A percentile compares a stretch with the other conserved stretches of the same genome.
Evolutionary conservation across 441 rosid species (phyloP).

Genomic region (Euphorbia celastroides): DNA sequence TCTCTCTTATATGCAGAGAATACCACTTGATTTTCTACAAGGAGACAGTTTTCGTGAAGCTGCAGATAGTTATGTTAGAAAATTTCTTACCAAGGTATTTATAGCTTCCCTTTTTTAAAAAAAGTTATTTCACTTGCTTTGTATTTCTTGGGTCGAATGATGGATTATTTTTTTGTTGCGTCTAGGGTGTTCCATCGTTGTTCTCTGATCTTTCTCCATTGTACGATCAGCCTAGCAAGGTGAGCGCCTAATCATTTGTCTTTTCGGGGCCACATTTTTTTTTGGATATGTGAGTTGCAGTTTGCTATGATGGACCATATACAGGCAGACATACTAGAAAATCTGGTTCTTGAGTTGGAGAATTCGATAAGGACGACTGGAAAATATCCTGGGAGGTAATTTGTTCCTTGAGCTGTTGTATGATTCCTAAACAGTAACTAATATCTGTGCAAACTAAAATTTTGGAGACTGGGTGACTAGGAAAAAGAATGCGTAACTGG

Average conservation of each 20-base stretch:
- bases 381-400: conserved; percentile 77
- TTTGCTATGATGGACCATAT: conserved; percentile 18
- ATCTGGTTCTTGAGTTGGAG: conserved; percentile 84
- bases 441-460: conserved; percentile 1
- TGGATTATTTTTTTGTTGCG: conserved; percentile 22
- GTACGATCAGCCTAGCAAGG: conserved; percentile 86
- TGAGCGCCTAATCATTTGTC: conserved; percentile 27
- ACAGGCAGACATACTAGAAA: conserved; percentile 90
- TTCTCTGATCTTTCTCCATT: conserved; percentile 96
- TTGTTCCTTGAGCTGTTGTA: conserved; percentile 17
- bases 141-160: conserved; percentile 10
- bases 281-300: conserved; percentile 9
- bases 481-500: not conserved
- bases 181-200: conserved; percentile 94
- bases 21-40: conserved; percentile 97
- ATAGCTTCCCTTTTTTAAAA: conserved; percentile 3
- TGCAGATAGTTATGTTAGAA: conserved; percentile 72
- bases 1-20: conserved; percentile 48
- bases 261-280: conserved; percentile 9
- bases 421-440: not conserved
- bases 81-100: conserved; percentile 80
- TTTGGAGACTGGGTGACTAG: not conserved
- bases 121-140: conserved; percentile 11
- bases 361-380: conserved; percentile 59
- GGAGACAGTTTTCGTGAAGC: conserved; percentile 79